Conservation (phyloP, 2,329 filamentous ascomycete species). For the Phaeosphaeria sp. region DNA sequence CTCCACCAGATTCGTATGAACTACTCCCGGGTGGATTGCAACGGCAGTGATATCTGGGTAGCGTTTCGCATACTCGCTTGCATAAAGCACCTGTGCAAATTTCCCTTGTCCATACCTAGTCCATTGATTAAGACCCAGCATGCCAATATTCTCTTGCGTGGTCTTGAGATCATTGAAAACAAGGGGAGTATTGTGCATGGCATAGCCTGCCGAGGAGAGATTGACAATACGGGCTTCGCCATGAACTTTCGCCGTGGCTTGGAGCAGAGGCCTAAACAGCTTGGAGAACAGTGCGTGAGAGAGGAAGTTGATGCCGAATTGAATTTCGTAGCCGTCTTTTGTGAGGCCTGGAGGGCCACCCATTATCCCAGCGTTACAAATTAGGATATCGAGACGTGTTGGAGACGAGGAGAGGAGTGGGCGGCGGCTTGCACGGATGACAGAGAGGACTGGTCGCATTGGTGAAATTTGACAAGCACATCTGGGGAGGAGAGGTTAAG, state of each 20-base stretch:
- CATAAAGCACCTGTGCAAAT: conserved; percentile 56
- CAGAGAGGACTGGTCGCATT: not conserved
- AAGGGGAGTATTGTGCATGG: conserved; percentile 27
- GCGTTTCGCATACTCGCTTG: conserved; percentile 46
- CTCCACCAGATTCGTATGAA: conserved; percentile 24
- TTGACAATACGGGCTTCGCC: conserved; percentile 53
- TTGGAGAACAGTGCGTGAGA: conserved; percentile 54
- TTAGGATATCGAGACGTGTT: conserved; percentile 50
- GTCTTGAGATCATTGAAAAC: conserved; percentile 34
- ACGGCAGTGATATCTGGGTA: conserved; percentile 51
- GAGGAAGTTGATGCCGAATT: conserved; percentile 57
- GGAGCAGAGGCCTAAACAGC: conserved; percentile 50
- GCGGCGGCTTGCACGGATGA: not conserved
- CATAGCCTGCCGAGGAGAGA: conserved; percentile 38
- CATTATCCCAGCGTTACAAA: conserved; percentile 54
- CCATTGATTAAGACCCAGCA: conserved; percentile 28
- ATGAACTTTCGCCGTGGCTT: conserved; percentile 45
- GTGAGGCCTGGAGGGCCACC: conserved; percentile 39
- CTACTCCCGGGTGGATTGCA: conserved; percentile 54
- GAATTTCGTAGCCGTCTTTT: conserved; percentile 55
- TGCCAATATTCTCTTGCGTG: conserved; percentile 19
- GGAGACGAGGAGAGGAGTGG: not conserved
- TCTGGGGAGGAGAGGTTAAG: conserved; percentile 29
- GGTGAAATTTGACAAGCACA: not conserved
- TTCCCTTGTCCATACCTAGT: conserved; percentile 54